These are phyloP conservation scores for Yamadazyma atmosphaerica DNA, from an alignment of 1,139 yeast species.

Conservation along the genomic window DNA sequence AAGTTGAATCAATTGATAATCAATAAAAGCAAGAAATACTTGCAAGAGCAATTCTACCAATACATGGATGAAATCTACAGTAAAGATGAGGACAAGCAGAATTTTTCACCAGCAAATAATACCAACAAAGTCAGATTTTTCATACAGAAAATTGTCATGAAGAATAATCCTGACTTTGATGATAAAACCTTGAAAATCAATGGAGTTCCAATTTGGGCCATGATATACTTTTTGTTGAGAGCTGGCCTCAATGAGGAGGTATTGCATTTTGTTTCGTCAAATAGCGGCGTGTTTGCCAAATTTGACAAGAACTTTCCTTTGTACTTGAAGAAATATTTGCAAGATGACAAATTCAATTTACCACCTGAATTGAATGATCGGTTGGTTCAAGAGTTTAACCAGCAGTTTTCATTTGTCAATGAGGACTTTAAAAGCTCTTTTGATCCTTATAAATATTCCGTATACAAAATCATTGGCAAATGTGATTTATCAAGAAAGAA, in stretches of 20 bases:
- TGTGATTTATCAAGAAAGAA: constrained; percentile 78
- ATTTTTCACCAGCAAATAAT: constrained; percentile 58
- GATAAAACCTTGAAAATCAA: constrained; percentile 54
- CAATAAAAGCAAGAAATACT: constrained; percentile 54
- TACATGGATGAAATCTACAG: constrained; percentile 73
- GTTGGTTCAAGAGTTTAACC: constrained; percentile 78
- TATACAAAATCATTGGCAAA: constrained; percentile 88
- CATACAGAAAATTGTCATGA: constrained; percentile 51
- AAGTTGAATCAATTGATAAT: constrained; percentile 52
- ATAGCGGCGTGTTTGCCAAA: constrained; percentile 63
- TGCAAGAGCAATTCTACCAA: constrained; percentile 77
- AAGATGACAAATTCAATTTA: constrained; percentile 51
- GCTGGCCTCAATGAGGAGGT: constrained; percentile 85
- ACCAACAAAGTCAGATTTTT: constrained; percentile 71
- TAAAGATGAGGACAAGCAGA: constrained; percentile 55
- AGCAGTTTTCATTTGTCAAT: constrained; percentile 69
- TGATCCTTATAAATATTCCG: constrained; percentile 89
- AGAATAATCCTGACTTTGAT: constrained; percentile 31
- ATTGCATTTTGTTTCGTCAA: constrained; percentile 37
- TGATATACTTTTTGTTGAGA: constrained; percentile 78
- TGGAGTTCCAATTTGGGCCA: constrained; percentile 90
- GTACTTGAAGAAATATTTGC: constrained; percentile 72
- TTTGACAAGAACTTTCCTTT: constrained; percentile 83
- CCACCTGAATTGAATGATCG: constrained; percentile 70
- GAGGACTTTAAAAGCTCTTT: constrained; percentile 52